Conservation (phyloP, 495 filamentous ascomycete species). For the Xylaria curta region DNA sequence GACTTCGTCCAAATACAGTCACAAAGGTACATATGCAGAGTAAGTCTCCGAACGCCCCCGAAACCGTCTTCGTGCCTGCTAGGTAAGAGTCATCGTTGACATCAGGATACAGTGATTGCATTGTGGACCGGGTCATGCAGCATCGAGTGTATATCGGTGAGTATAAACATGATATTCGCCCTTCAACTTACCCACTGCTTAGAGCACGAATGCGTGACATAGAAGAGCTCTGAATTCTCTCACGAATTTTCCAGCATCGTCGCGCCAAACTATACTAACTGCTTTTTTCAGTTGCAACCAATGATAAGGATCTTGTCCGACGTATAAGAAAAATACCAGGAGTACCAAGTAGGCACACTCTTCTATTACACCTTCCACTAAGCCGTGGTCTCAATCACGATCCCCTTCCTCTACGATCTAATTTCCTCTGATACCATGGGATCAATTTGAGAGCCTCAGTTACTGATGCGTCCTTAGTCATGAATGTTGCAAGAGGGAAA, state of each 20-base stretch:
- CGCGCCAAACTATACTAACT: constrained; percentile 51
- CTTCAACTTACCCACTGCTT: not conserved
- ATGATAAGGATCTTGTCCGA: constrained; percentile 83
- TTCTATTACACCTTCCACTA: not conserved
- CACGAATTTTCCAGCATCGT: not conserved
- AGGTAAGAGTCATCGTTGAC: not conserved
- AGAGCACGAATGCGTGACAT: no score
- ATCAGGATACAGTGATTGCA: constrained; percentile 64
- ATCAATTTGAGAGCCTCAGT: constrained; percentile 19
- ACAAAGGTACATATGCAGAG: constrained; percentile 31
- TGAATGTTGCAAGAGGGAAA: constrained; percentile 77
- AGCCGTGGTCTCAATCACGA: not conserved
- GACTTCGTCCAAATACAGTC: constrained; percentile 13
- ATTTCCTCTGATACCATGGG: not conserved
- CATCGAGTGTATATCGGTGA: constrained; percentile 31
- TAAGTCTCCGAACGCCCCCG: constrained; percentile 9
- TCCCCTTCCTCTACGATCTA: not conserved
- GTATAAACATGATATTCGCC: constrained; percentile 14
- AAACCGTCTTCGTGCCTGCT: not conserved
- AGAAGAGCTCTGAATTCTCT: not conserved
- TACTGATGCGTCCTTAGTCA: constrained; percentile 43
- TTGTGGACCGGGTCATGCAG: constrained; percentile 82
- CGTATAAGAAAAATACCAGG: constrained; percentile 81
- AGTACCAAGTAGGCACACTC: constrained; percentile 51
- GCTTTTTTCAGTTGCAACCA: constrained; percentile 78